phyloP scores from a whole-genome alignment of 2,329 filamentous ascomycete species.

The Cladosporium sp. region DNA sequence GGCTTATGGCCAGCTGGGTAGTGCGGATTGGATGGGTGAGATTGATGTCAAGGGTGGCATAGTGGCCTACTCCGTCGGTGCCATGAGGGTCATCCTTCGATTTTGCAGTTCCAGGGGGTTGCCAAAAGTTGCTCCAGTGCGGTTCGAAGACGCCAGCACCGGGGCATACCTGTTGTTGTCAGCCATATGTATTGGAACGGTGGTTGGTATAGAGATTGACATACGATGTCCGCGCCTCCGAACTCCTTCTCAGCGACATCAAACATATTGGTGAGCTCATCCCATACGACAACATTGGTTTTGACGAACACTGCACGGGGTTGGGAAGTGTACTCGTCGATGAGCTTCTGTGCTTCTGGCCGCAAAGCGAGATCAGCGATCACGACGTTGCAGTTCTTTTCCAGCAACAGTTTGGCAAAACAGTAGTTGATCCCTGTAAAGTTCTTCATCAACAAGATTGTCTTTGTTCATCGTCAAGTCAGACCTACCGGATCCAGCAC shows the following conservation, averaged over 20 bases:
- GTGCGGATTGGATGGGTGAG: conserved; percentile 51
- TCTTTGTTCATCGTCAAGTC: neutral
- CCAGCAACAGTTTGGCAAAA: conserved; percentile 50
- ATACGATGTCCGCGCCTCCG: conserved; percentile 49
- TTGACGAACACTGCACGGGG: conserved; percentile 47
- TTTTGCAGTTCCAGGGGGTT: conserved; percentile 44
- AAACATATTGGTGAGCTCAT: conserved; percentile 53
- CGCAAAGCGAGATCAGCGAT: conserved; percentile 52
- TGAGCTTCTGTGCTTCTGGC: conserved; percentile 49
- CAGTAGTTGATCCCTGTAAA: conserved; percentile 50
- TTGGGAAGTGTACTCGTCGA: conserved; percentile 40
- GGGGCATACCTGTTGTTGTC: conserved; percentile 42
- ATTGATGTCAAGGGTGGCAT: conserved; percentile 49
- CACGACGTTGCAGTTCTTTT: conserved; percentile 50
- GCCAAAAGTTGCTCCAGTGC: conserved; percentile 52
- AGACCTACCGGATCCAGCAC: conserved; percentile 45
- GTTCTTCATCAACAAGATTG: neutral
- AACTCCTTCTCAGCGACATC: conserved; percentile 52
- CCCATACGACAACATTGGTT: conserved; percentile 54
- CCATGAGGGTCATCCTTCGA: conserved; percentile 40
- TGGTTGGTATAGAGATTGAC: conserved; percentile 33
- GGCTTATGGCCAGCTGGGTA: conserved; percentile 51
- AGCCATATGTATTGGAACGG: conserved; percentile 9
- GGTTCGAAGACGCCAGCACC: conserved; percentile 55
- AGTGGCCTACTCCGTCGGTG: conserved; percentile 33